Conservation (phyloP, 2,329 filamentous ascomycete species). For the Nemania abortiva region DNA sequence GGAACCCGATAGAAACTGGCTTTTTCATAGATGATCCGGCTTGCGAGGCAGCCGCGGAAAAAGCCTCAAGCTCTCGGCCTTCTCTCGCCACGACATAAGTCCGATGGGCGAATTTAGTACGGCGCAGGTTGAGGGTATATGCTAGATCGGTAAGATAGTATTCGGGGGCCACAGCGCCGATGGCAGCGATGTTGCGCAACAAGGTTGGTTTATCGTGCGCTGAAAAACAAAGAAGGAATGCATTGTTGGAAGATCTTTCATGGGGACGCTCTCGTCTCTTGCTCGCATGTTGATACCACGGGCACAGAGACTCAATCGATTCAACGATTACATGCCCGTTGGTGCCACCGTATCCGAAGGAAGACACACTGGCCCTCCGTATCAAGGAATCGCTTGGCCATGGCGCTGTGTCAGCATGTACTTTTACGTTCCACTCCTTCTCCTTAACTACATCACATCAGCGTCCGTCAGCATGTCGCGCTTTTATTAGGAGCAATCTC, state of each 20-base stretch:
- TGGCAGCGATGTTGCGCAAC: constrained; percentile 40
- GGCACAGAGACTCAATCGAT: constrained; percentile 39
- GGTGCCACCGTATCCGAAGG: constrained; percentile 44
- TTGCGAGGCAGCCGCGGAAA: constrained; percentile 19
- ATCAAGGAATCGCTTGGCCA: constrained; percentile 39
- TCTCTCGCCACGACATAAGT: constrained; percentile 31
- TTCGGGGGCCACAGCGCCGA: constrained; percentile 34
- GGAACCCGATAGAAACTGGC: constrained; percentile 30
- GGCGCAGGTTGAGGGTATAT: constrained; percentile 40
- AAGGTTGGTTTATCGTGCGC: constrained; percentile 43
- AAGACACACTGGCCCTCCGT: constrained; percentile 42
- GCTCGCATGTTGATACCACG: constrained; percentile 39
- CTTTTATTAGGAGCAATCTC: not conserved
- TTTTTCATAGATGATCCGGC: constrained; percentile 15
- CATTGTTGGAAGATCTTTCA: constrained; percentile 10
- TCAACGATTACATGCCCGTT: constrained; percentile 42
- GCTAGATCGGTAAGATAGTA: constrained; percentile 42
- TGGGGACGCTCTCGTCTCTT: constrained; percentile 23
- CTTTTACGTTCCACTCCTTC: constrained; percentile 43
- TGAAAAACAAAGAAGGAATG: constrained; percentile 40
- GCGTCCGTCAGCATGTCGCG: constrained; percentile 10
- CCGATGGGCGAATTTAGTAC: constrained; percentile 33
- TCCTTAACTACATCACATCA: constrained; percentile 34
- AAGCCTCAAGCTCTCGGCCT: constrained; percentile 31
- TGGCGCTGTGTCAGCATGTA: constrained; percentile 38